Conservation (phyloP, 2,329 filamentous ascomycete species). For the Ploettnerulaceae sp. region DNA sequence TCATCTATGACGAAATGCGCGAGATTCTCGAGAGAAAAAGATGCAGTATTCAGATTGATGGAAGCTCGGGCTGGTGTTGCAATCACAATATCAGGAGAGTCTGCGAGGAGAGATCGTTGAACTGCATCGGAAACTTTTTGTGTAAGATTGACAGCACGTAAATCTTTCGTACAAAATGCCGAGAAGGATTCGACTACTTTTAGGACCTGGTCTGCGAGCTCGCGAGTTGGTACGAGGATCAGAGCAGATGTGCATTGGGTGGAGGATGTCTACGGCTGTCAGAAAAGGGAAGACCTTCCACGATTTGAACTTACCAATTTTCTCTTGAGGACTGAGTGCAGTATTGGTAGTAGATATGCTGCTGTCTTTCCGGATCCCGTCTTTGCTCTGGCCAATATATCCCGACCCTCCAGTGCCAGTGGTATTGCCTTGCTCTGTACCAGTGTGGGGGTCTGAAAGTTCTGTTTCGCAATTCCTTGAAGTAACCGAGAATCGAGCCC, state of each 20-base stretch:
- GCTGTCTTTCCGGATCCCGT: conserved; percentile 97
- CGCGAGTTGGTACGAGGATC: conserved; percentile 88
- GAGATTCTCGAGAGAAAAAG: conserved; percentile 66
- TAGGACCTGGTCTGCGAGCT: conserved; percentile 87
- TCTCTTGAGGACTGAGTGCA: conserved; percentile 75
- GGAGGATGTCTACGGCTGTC: conserved; percentile 47
- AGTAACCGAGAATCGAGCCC: conserved; percentile 80
- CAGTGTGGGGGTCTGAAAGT: conserved; percentile 80
- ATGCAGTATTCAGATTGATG: conserved; percentile 68
- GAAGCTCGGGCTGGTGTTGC: conserved; percentile 84
- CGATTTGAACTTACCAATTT: conserved; percentile 52
- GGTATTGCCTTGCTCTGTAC: conserved; percentile 88
- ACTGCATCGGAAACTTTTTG: conserved; percentile 88
- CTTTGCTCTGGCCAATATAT: conserved; percentile 87
- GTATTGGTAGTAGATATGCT: conserved; percentile 87
- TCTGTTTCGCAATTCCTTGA: conserved; percentile 78
- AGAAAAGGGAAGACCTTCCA: no score
- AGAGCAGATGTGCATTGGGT: conserved; percentile 63
- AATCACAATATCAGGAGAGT: conserved; percentile 82
- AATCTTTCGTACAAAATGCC: conserved; percentile 77
- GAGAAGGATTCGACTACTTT: conserved; percentile 73
- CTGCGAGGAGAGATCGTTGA: conserved; percentile 78
- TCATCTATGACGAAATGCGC: conserved; percentile 82
- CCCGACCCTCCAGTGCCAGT: conserved; percentile 77
- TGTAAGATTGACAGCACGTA: conserved; percentile 79